A percentile compares a stretch with the other conserved stretches of the same genome.
Conservation (phyloP, 208 protist species). For the Leishmania aethiopica region DNA sequence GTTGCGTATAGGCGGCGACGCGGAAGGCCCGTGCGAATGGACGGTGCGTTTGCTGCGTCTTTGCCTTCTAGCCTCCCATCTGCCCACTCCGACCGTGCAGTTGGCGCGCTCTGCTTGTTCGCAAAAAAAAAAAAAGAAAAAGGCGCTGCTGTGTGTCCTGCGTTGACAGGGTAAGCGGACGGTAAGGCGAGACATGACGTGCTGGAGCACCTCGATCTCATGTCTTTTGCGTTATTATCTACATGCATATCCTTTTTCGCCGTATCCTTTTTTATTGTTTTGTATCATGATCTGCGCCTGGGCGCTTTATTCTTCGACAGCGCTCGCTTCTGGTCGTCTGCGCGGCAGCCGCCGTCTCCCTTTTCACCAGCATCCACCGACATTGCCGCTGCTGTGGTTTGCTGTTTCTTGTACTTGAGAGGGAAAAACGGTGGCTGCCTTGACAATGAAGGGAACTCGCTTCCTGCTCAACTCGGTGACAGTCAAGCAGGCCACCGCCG, state of each 20-base stretch:
- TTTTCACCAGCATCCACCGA: not conserved
- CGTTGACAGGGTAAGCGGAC: not conserved
- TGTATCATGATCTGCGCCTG: not conserved
- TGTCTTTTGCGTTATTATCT: not conserved
- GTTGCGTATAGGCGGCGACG: too few relatives aligned
- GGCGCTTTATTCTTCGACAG: not conserved
- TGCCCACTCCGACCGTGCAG: too few relatives aligned
- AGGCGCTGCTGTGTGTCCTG: not conserved
- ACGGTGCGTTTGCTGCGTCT: not conserved
- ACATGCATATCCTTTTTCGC: too few relatives aligned
- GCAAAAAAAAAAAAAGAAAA: not conserved
- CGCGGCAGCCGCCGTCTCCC: not conserved
- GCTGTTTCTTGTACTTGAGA: not conserved
- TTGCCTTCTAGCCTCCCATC: not conserved
- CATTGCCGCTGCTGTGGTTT: not conserved
- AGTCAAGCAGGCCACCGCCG: slow-evolving; percentile 27
- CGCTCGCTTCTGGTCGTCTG: not conserved
- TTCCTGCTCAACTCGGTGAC: slow-evolving; percentile 27
- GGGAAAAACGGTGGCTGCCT: not conserved
- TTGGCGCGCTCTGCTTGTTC: not conserved
- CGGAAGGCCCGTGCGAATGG: not conserved
- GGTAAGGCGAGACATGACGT: not conserved
- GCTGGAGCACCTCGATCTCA: not conserved
- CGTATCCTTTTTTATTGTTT: not conserved
- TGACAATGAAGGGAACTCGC: slow-evolving; percentile 25